phyloP scores from a whole-genome alignment of 495 filamentous ascomycete species.

The Podospora bellae-mahoneyi region DNA sequence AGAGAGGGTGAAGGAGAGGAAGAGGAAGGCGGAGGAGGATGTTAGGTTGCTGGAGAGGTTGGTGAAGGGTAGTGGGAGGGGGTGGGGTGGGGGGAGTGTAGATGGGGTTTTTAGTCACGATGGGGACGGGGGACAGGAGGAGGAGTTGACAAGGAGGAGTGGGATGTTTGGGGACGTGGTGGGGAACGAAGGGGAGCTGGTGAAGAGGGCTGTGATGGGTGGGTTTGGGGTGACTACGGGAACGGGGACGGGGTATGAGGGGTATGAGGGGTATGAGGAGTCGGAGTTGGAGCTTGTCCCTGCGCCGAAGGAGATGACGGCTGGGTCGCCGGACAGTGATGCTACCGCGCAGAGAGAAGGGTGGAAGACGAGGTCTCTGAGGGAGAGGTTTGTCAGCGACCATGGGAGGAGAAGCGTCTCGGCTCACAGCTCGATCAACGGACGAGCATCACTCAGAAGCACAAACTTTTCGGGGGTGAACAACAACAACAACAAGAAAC shows the following conservation, averaged over 20 bases:
- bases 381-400: constrained; percentile 33
- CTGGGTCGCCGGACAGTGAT: constrained; percentile 18
- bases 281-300: constrained; percentile 27
- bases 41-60: constrained; percentile 20
- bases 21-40: constrained; percentile 25
- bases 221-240: constrained; percentile 14
- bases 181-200: constrained; percentile 34
- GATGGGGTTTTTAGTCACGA: constrained; percentile 12
- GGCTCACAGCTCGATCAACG: constrained; percentile 20
- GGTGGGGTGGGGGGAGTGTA: constrained; percentile 3
- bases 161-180: constrained; percentile 42
- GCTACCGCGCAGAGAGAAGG: constrained; percentile 22
- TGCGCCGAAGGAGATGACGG: constrained; percentile 4
- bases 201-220: constrained; percentile 7
- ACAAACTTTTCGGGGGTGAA: constrained; percentile 26
- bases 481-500: constrained; percentile 4
- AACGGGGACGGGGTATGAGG: too few relatives aligned
- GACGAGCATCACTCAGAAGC: constrained; percentile 2
- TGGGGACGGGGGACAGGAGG: constrained; percentile 28
- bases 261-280: constrained; percentile 12
- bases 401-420: constrained; percentile 29
- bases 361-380: constrained; percentile 31
- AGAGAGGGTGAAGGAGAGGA: constrained; percentile 27
- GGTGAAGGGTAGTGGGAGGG: constrained; percentile 13
- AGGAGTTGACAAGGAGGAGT: constrained; percentile 39